Evolutionary conservation across 352 stramenopile genomes (phyloP), one percentile per base, ranked within the genome.

Genomic region (Phytophthora ohioensis): DNA sequence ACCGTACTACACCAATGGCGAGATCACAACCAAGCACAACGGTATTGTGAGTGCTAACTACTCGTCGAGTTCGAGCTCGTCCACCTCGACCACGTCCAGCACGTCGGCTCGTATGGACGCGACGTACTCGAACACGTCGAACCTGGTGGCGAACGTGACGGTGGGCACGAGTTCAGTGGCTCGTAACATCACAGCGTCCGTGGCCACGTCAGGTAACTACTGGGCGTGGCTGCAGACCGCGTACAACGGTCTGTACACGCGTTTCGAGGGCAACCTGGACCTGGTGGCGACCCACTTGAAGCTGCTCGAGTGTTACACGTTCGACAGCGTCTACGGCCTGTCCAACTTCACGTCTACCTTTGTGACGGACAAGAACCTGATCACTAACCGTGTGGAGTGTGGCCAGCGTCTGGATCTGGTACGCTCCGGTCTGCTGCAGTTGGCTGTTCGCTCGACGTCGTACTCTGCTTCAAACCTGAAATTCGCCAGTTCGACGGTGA

Each of bases 261-360:
- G 80, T 21, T 91, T 91, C 51, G 67, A 87, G 15, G 84, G 81
- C 57, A 88, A 90, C 61, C 64, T 91, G 57, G 73, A 81, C 54
- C 68, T 91, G 31, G 81, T 91, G 36, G 64, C 80, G 27, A 76
- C 82, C 66, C 84, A 91, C 69, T 66, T 91, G 65, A 81, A 85
- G 55, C 65, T 91, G 35, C 74, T 89, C 2, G 84, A 91, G 62
- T 88, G 82, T 57, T 74, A 83, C 65, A 82, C 84, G 48, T 91
- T 87, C 69, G 69, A 81, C 57, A 78, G 73, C 38, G 74, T 87
- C 36, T 87, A 87, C 63, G 72, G 76, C 6, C 59, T 90, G 6
- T 60, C 58, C 27, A 83, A 85, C 73, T 82, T 81, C 57, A 78
- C 80, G 59, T 64, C 63, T 32, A 73, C 70, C 21, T 90, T 90